phyloP scores from a whole-genome alignment of 2,329 filamentous ascomycete species.

The Penicillium concentricum region DNA sequence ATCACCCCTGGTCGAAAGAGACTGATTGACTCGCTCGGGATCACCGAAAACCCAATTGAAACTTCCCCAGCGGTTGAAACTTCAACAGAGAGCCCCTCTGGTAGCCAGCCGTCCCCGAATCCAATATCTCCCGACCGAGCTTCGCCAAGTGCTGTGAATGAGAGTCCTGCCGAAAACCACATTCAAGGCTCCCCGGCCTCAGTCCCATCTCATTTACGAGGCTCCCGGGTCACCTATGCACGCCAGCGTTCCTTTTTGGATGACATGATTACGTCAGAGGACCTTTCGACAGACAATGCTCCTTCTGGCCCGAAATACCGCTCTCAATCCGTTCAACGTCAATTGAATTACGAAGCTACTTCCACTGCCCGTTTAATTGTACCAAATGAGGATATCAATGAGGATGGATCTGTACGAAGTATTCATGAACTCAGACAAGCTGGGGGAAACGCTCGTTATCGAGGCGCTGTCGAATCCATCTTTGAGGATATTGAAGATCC shows the following conservation, averaged over 20 bases:
- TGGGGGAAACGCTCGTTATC: slow-evolving; percentile 57
- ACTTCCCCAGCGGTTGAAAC: slow-evolving; percentile 7
- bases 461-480: slow-evolving; percentile 55
- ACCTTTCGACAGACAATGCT: slow-evolving; percentile 6
- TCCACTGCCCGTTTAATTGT: slow-evolving; percentile 26
- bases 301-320: slow-evolving; percentile 1
- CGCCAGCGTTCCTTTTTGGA: slow-evolving; percentile 60
- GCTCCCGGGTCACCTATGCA: slow-evolving; percentile 58
- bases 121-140: slow-evolving; percentile 5
- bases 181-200: slow-evolving; percentile 12
- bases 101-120: slow-evolving; percentile 12
- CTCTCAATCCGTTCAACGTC: slow-evolving; percentile 3
- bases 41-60: slow-evolving; percentile 11
- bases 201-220: slow-evolving; percentile 27
- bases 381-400: slow-evolving; percentile 49
- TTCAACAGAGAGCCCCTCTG: slow-evolving; percentile 5
- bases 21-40: slow-evolving; percentile 35
- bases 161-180: slow-evolving; percentile 3
- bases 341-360: slow-evolving; percentile 4
- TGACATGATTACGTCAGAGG: slow-evolving; percentile 40
- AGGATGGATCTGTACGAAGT: slow-evolving; percentile 50
- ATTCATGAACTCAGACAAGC: slow-evolving; percentile 62
- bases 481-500: slow-evolving; percentile 59
- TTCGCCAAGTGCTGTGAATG: slow-evolving; percentile 4
- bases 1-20: slow-evolving; percentile 31